Percentiles rank a stretch among this genome's conserved stretches.
These are phyloP conservation scores for Ichthyophthirius multifiliis DNA, from an alignment of 169 alveolate species.

Conservation along the genomic window DNA sequence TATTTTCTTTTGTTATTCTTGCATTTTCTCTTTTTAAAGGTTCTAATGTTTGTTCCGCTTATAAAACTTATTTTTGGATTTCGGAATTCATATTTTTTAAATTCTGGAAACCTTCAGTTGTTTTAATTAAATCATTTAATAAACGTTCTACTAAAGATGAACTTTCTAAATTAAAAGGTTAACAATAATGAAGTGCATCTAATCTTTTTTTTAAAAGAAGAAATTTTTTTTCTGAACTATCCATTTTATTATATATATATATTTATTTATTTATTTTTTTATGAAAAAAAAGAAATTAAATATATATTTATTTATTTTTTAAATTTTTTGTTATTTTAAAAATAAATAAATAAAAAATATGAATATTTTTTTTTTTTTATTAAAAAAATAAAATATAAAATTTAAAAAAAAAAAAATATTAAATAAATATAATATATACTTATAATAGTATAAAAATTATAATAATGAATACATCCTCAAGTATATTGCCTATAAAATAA, in stretches of 20 bases:
- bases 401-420: too few species aligned
- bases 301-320: too few species aligned
- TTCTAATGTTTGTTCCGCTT: slow-evolving; percentile 29
- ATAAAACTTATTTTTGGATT: slow-evolving; percentile 2
- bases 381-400: too few species aligned
- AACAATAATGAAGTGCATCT: slow-evolving; percentile 50
- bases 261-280: too few species aligned
- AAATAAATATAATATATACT: too few species aligned
- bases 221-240: slow-evolving; percentile 31
- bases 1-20: slow-evolving; percentile 68
- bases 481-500: not conserved
- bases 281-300: too few species aligned
- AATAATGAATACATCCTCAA: too few species aligned
- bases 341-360: too few species aligned
- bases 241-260: too few species aligned
- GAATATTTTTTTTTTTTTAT: too few species aligned
- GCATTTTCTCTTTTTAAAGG: slow-evolving; percentile 71
- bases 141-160: slow-evolving; percentile 68
- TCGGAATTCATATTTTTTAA: slow-evolving; percentile 46
- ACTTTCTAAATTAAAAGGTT: slow-evolving; percentile 58
- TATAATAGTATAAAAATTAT: too few species aligned
- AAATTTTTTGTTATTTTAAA: too few species aligned
- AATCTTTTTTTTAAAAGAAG: slow-evolving; percentile 42
- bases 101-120: slow-evolving; percentile 70
- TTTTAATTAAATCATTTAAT: slow-evolving; percentile 62